Evolutionary conservation across 331 rosid species (phyloP).

Genomic region (Erythrophleum ivorense): DNA sequence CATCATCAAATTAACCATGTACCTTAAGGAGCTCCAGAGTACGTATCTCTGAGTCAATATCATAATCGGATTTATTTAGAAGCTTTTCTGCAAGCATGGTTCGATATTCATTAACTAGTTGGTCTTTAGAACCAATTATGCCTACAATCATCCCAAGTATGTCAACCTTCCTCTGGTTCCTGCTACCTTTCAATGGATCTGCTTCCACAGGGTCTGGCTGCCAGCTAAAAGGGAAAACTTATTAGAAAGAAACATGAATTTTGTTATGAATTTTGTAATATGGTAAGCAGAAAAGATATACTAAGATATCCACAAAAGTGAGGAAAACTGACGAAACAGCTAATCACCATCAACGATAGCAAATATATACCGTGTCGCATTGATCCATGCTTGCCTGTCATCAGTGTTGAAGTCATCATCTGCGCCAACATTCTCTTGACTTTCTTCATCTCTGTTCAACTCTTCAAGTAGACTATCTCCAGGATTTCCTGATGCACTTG

Average conservation of each 20-base stretch:
- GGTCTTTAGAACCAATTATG: slow-evolving; percentile 96
- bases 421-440: slow-evolving; percentile 73
- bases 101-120: slow-evolving; percentile 92
- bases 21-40: slow-evolving; percentile 97
- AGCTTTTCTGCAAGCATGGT: slow-evolving; percentile 99
- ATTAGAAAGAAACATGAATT: neutral
- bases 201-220: slow-evolving; percentile 99
- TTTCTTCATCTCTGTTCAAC: slow-evolving; percentile 91
- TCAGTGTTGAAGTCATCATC: slow-evolving; percentile 91
- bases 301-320: slow-evolving; percentile 2
- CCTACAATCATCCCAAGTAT: slow-evolving; percentile 98
- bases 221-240: slow-evolving; percentile 71
- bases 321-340: slow-evolving; percentile 12
- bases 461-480: slow-evolving; percentile 99
- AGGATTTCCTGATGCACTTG: slow-evolving; percentile 81
- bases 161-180: slow-evolving; percentile 91
- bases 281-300: slow-evolving; percentile 19
- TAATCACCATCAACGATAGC: slow-evolving; percentile 11
- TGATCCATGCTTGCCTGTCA: slow-evolving; percentile 95
- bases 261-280: slow-evolving; percentile 26
- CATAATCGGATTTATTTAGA: slow-evolving; percentile 93
- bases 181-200: slow-evolving; percentile 88
- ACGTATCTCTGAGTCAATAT: slow-evolving; percentile 91
- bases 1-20: slow-evolving; percentile 23
- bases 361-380: slow-evolving; percentile 65